Evolutionary conservation across 2,329 filamentous ascomycete species (phyloP).

Genomic region (Scleromitrula shiraiana): DNA sequence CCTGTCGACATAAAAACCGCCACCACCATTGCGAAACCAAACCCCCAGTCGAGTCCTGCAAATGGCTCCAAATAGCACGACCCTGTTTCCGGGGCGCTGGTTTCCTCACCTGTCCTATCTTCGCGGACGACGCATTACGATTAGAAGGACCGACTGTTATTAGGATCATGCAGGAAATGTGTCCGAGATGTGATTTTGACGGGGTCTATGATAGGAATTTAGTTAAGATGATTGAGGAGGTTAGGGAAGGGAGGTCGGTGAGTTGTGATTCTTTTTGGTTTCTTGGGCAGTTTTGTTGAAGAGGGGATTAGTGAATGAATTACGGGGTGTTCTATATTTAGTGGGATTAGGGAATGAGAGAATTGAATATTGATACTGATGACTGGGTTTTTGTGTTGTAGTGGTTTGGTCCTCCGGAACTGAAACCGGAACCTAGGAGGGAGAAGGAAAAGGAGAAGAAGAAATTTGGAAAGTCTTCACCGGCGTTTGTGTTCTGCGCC

Average conservation of each 20-base stretch:
- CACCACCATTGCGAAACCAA: no score
- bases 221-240: constrained; percentile 7
- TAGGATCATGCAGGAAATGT: background rate
- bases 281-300: no score
- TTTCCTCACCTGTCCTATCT: constrained; percentile 1
- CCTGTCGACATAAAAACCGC: background rate
- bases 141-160: constrained; percentile 3
- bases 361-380: background rate
- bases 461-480: background rate
- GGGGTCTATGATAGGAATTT: constrained; percentile 4
- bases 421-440: background rate
- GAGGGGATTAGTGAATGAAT: background rate
- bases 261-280: background rate
- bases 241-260: background rate
- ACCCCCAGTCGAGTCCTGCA: no score
- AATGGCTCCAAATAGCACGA: constrained; percentile 6
- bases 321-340: background rate
- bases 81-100: background rate
- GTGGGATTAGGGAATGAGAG: background rate
- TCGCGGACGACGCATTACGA: constrained; percentile 1
- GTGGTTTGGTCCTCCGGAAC: constrained; percentile 7
- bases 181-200: background rate
- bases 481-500: background rate
- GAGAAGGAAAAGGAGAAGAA: background rate
- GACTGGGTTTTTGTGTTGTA: no score